A percentile compares a stretch with the other conserved stretches of the same genome.
Evolutionary conservation across 805 yeast genomes (phyloP).

Genomic region (Torulaspora indica): DNA sequence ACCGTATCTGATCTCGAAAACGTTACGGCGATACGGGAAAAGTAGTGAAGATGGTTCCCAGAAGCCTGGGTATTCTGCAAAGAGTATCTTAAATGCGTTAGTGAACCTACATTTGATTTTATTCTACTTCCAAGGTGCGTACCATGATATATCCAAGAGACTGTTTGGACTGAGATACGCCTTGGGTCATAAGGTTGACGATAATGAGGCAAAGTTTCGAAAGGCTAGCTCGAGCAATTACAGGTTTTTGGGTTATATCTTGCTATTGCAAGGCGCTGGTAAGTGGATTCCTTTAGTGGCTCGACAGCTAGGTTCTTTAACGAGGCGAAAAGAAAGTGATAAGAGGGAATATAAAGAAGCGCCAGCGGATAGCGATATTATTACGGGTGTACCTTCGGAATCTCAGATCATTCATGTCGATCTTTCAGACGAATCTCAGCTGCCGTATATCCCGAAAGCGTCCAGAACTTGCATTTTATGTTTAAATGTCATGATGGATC

Average conservation of each 20-base stretch:
- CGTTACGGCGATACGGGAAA: conserved; percentile 17
- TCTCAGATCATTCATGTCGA: conserved; percentile 37
- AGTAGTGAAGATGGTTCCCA: conserved; percentile 12
- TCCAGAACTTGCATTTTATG: conserved; percentile 84
- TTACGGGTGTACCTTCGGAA: conserved; percentile 13
- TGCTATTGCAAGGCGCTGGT: conserved; percentile 44
- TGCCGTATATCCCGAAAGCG: conserved; percentile 64
- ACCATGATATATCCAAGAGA: conserved; percentile 73
- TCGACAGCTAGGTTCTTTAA: conserved; percentile 4
- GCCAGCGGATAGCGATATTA: not conserved
- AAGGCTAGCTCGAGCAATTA: conserved; percentile 47
- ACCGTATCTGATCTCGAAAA: conserved; percentile 49
- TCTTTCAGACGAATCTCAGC: conserved; percentile 49
- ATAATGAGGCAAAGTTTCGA: conserved; percentile 31
- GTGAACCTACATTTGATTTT: conserved; percentile 70
- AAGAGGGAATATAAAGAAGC: not conserved
- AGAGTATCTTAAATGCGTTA: conserved; percentile 46
- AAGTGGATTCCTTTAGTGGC: conserved; percentile 8
- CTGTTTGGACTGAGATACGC: conserved; percentile 77
- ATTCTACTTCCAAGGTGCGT: conserved; percentile 79
- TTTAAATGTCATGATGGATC: conserved; percentile 70
- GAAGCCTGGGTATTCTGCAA: conserved; percentile 23
- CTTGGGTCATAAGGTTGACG: conserved; percentile 55
- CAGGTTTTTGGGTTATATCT: conserved; percentile 64
- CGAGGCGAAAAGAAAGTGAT: not conserved